phyloP scores from a whole-genome alignment of 2,329 filamentous ascomycete species.

The Penicillium sp. region DNA sequence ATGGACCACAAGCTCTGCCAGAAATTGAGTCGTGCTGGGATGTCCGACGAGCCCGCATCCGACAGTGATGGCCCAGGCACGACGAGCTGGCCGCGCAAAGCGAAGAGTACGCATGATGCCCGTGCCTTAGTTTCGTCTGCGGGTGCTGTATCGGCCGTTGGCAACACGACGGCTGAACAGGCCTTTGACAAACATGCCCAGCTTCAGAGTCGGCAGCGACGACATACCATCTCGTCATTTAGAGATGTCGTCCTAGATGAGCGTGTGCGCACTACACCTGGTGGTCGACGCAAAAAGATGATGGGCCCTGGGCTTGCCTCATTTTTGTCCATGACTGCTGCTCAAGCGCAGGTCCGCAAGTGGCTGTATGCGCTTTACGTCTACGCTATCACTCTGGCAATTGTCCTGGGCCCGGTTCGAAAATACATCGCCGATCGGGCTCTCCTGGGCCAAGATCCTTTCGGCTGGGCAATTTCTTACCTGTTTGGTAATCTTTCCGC shows the following conservation, averaged over 20 bases:
- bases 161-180: conserved; percentile 21
- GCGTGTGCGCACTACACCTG: conserved; percentile 47
- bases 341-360: conserved; percentile 69
- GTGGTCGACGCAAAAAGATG: conserved; percentile 60
- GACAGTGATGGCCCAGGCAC: conserved; percentile 33
- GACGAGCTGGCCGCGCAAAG: conserved; percentile 33
- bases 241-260: conserved; percentile 26
- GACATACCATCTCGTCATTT: conserved; percentile 51
- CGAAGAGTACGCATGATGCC: conserved; percentile 19
- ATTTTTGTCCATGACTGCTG: conserved; percentile 72
- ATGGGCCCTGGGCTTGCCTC: conserved; percentile 61
- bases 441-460: conserved; percentile 67
- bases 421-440: conserved; percentile 62
- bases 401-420: conserved; percentile 67
- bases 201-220: conserved; percentile 19
- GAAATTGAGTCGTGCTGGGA: conserved; percentile 40
- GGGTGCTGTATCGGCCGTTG: conserved; percentile 19
- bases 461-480: conserved; percentile 90
- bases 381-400: conserved; percentile 60
- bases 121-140: conserved; percentile 10
- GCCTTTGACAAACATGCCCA: conserved; percentile 16
- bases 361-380: conserved; percentile 78
- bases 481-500: conserved; percentile 70
- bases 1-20: conserved; percentile 44
- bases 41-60: conserved; percentile 31